Evolutionary conservation across 345 rosid genomes (phyloP), one percentile per base, ranked within the genome.

Genomic region (Eucalyptus sideroxylon): DNA sequence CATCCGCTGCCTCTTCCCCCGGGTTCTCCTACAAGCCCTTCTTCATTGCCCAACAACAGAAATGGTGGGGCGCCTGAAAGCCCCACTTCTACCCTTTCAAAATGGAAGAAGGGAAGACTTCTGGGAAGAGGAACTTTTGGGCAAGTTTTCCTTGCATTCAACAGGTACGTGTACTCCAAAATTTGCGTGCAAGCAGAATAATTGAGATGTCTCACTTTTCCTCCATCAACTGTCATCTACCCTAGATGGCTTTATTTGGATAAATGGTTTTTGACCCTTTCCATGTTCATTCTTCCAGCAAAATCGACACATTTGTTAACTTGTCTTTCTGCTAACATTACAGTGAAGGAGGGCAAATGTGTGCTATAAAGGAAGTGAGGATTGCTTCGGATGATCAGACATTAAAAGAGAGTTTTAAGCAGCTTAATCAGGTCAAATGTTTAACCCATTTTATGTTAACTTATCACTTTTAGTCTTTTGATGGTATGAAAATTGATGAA

Each of bases 41-140:
- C 98, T 87, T 93, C 98, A 87, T 89, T 93, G 88, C 88, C 94
- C 30, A 88, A 91, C 90, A 69, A 92, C 50, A 92, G 95, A 93
- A 88, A 87, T 69, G 81, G 89, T 59, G 98, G 93, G 88, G 91
- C 86, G 86, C 30, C 89, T 86, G 95, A 95, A 69, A 92, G 87
- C 85, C 40, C 92, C 3, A 85, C 93, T 77, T 69, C n/a, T 44
- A 90, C 93, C 86, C 85, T 93, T 49, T 94, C 98, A 3, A 95
- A 90, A 91, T 97, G 98, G 98, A 96, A 96, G 92, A 98, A 94
- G 88, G 99, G 99, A 77, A 95, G 93, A 91, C 96, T 97, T 87
- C 90, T 98, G 37, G 99, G 99, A 89, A 96, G 98, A 88, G 99
- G 99, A 87, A 98, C 99, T 67, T 98, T 98, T 89, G 99, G 99